A percentile compares a stretch with the other conserved stretches of the same genome.
Conservation (phyloP, 805 yeast species). For the Kluyveromyces aestuarii region DNA sequence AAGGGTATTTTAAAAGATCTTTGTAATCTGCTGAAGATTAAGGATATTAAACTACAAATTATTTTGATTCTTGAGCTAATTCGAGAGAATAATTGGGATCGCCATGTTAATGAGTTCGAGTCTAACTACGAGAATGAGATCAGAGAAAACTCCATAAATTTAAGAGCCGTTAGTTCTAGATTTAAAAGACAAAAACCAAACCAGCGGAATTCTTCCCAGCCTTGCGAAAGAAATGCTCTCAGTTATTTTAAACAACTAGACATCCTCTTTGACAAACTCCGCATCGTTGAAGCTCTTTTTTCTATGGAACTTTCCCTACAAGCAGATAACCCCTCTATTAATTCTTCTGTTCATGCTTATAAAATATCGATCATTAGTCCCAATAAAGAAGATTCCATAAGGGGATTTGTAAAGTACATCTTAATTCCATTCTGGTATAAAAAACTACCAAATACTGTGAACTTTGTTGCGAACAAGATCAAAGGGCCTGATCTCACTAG, state of each 20-base stretch:
- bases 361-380: constrained; percentile 18
- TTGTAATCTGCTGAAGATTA: constrained; percentile 35
- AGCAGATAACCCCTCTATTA: background rate
- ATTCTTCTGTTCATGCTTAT: constrained; percentile 6
- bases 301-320: constrained; percentile 24
- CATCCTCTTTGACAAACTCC: constrained; percentile 41
- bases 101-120: constrained; percentile 28
- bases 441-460: constrained; percentile 38
- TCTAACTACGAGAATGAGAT: constrained; percentile 14
- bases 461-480: constrained; percentile 37
- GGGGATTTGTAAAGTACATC: constrained; percentile 43
- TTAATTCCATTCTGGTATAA: constrained; percentile 45
- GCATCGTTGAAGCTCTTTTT: constrained; percentile 43
- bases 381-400: constrained; percentile 31
- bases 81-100: constrained; percentile 25
- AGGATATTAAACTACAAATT: constrained; percentile 51
- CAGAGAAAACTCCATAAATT: constrained; percentile 24
- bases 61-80: constrained; percentile 40
- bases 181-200: constrained; percentile 16
- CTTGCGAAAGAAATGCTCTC: constrained; percentile 4
- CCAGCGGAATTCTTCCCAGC: constrained; percentile 17
- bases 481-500: constrained; percentile 38
- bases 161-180: constrained; percentile 17
- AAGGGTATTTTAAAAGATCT: constrained; percentile 19
- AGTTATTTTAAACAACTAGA: constrained; percentile 31